Percentiles rank a stretch among this genome's conserved stretches.
Conservation (phyloP, 305 asterid genomes). For the Solanum hybrid region DNA sequence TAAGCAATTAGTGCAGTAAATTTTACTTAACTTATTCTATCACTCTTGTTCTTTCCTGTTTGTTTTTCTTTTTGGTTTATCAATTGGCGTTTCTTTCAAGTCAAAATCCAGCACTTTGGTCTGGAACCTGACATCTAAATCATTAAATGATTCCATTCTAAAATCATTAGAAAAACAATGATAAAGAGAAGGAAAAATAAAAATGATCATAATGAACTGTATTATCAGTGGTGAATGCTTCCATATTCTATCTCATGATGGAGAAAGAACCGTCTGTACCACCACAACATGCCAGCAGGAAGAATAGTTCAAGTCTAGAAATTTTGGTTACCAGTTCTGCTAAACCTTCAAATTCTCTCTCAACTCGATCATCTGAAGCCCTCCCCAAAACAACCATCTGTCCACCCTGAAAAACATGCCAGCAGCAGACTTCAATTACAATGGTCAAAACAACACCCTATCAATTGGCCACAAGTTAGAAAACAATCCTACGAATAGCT, state of each 20-base stretch:
- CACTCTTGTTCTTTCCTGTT: neutral
- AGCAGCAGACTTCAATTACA: neutral
- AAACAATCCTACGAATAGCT: neutral
- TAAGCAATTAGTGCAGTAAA: neutral
- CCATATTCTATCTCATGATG: neutral
- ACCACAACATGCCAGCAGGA: neutral
- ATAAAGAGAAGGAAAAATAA: neutral
- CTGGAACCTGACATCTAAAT: neutral
- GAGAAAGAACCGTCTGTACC: neutral
- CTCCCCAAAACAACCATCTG: conserved; percentile 73
- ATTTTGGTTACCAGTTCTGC: conserved; percentile 52
- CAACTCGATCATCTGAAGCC: conserved; percentile 79
- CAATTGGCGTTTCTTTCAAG: neutral
- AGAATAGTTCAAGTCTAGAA: neutral
- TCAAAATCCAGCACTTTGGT: neutral
- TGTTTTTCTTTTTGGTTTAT: neutral
- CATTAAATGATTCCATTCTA: neutral
- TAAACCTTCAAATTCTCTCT: conserved; percentile 66
- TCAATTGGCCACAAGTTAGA: neutral
- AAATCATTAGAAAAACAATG: neutral
- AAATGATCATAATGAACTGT: neutral
- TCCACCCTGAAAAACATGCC: conserved; percentile 51
- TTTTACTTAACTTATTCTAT: neutral
- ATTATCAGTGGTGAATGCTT: neutral
- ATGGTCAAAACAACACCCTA: neutral